phyloP scores from a whole-genome alignment of 2,329 filamentous ascomycete species.

The Pestalotiopsis sp. region DNA sequence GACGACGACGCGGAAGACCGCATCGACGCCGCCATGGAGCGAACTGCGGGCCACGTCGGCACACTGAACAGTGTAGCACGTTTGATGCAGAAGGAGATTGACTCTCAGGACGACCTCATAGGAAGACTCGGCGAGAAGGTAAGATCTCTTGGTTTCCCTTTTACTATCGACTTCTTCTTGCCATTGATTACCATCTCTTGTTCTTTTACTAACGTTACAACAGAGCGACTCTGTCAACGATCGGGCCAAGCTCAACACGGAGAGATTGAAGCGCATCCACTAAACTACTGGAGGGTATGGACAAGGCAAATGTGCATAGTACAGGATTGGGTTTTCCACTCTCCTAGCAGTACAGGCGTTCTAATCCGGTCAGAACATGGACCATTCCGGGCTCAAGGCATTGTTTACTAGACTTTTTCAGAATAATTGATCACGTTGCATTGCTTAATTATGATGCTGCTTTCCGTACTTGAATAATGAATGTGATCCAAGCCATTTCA shows the following conservation, averaged over 20 bases:
- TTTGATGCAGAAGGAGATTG: conserved; percentile 75
- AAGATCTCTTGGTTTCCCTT: conserved; percentile 17
- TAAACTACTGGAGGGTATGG: conserved; percentile 10
- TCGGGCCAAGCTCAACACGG: conserved; percentile 77
- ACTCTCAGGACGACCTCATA: conserved; percentile 75
- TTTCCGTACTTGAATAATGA: not conserved
- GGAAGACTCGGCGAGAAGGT: conserved; percentile 80
- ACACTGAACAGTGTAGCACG: conserved; percentile 74
- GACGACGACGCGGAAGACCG: conserved; percentile 52
- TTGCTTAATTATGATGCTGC: not conserved
- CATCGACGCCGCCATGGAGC: conserved; percentile 68
- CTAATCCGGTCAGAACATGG: not conserved
- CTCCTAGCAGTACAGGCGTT: conserved; percentile 2
- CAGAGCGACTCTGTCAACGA: conserved; percentile 85
- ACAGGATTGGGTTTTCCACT: not conserved
- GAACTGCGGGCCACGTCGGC: conserved; percentile 69
- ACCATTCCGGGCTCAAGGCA: not conserved
- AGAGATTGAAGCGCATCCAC: conserved; percentile 66
- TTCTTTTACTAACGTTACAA: conserved; percentile 19
- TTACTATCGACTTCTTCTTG: not conserved
- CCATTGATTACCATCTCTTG: not conserved
- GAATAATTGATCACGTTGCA: not conserved
- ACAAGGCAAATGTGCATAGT: not conserved
- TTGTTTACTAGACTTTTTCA: not conserved
- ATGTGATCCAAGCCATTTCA: not conserved